phyloP scores from a whole-genome alignment of 2,329 filamentous ascomycete genomes.

The Calonectria pseudoturangicola region DNA sequence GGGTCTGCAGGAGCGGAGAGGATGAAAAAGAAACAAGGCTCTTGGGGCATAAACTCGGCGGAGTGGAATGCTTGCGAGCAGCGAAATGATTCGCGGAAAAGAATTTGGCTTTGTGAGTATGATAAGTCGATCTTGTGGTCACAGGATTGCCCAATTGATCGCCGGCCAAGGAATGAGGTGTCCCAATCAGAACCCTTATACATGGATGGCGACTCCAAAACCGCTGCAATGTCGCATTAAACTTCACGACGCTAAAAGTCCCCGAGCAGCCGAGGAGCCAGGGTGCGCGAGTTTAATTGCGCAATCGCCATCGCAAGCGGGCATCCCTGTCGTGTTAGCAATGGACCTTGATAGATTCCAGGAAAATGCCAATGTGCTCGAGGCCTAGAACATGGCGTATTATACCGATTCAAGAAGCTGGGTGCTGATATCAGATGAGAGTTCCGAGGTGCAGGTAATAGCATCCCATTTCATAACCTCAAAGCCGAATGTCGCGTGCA shows the following conservation, averaged over 20 bases:
- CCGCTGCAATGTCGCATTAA: conserved; percentile 6
- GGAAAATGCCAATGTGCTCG: not conserved
- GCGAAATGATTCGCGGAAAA: conserved; percentile 1
- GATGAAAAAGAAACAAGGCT: conserved; percentile 1
- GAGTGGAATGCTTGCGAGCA: not conserved
- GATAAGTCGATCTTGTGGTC: not conserved
- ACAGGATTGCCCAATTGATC: not conserved
- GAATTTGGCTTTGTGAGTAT: not conserved
- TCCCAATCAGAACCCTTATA: not conserved
- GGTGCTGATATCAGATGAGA: not conserved
- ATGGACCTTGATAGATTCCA: not conserved
- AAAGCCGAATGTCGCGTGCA: not conserved
- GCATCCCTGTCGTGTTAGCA: not conserved
- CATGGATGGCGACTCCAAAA: conserved; percentile 4
- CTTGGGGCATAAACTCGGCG: conserved; percentile 2
- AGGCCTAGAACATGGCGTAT: not conserved
- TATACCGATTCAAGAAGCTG: conserved; percentile 28
- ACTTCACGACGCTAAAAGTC: conserved; percentile 9
- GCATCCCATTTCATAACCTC: conserved; percentile 8
- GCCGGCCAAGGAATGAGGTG: not conserved
- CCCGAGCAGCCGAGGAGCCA: conserved; percentile 1
- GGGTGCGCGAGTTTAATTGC: conserved; percentile 24
- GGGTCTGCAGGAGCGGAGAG: not conserved
- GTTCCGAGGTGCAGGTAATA: not conserved
- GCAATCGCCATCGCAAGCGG: not conserved